Evolutionary conservation across 129 eudicot species (phyloP).

Genomic region (Logfia minima): DNA sequence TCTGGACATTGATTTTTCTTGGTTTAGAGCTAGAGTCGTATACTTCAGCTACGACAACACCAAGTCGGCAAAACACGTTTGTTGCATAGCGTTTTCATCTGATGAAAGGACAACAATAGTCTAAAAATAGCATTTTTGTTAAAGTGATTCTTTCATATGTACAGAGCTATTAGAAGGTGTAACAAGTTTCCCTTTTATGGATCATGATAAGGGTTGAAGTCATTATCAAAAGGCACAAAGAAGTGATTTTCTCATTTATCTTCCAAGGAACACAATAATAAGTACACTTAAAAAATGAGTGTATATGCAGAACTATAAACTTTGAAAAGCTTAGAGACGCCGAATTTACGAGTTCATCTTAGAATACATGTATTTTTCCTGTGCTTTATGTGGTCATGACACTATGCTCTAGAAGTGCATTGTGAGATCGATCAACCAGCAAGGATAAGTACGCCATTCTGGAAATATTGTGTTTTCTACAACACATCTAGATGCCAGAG

Average conservation of each 20-base stretch:
- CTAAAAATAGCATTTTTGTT: background rate
- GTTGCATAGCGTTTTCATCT: background rate
- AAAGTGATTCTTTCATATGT: background rate
- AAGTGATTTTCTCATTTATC: no score
- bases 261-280: no score
- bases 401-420: background rate
- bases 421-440: background rate
- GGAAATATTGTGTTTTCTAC: background rate
- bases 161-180: background rate
- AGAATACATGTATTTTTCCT: background rate
- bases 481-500: background rate
- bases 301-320: no score
- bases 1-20: background rate
- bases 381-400: background rate
- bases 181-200: background rate
- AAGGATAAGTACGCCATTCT: background rate
- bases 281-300: no score
- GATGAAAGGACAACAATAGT: background rate
- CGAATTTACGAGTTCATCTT: background rate
- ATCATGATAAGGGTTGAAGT: background rate
- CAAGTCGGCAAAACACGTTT: background rate
- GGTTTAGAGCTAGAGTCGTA: background rate
- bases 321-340: no score
- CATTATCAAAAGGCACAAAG: background rate
- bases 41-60: background rate